Evolutionary conservation across 352 stramenopile genomes (phyloP).

Genomic region (Phytopythium aichiense): DNA sequence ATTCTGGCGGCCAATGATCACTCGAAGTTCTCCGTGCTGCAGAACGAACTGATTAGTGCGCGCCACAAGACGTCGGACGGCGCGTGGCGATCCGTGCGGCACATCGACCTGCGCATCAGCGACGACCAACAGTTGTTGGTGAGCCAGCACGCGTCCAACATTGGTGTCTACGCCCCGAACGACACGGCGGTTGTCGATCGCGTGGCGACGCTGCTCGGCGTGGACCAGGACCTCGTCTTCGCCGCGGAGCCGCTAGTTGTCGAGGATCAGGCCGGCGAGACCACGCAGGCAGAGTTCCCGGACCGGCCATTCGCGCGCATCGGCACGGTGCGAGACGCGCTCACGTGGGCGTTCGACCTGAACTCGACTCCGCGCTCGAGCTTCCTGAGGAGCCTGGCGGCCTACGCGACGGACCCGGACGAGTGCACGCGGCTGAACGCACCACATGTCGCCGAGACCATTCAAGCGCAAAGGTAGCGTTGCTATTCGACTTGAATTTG

Average conservation of each 20-base stretch:
- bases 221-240: conserved; percentile 54
- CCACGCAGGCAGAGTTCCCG: conserved; percentile 10
- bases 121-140: conserved; percentile 44
- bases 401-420: conserved; percentile 51
- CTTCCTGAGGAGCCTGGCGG: conserved; percentile 57
- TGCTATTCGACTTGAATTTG: neutral
- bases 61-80: conserved; percentile 52
- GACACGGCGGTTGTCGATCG: conserved; percentile 39
- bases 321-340: conserved; percentile 53
- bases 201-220: conserved; percentile 42
- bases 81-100: conserved; percentile 56
- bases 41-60: conserved; percentile 58
- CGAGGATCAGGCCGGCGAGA: neutral
- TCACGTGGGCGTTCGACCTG: conserved; percentile 79
- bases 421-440: conserved; percentile 43
- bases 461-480: conserved; percentile 38
- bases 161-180: conserved; percentile 78
- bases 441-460: conserved; percentile 37
- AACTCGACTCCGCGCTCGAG: conserved; percentile 49
- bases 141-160: conserved; percentile 62
- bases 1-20: conserved; percentile 35
- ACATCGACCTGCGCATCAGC: conserved; percentile 57
- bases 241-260: conserved; percentile 20
- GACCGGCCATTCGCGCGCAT: conserved; percentile 49
- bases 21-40: conserved; percentile 38